These are phyloP conservation scores for Globisporangium echinulatum DNA, from an alignment of 352 stramenopile species.

Conservation along the genomic window DNA sequence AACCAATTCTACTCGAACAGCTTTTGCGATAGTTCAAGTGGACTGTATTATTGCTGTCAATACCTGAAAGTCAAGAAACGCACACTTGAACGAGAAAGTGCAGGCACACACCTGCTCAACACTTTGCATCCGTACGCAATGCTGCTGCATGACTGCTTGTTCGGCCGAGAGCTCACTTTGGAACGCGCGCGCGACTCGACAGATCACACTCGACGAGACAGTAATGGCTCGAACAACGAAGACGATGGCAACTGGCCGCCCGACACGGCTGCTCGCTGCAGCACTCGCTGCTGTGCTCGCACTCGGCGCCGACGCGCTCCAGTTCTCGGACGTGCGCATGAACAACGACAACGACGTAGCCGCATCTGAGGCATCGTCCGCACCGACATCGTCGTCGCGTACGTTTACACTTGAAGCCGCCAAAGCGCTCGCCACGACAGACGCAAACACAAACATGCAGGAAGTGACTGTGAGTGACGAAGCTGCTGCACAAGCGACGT, in stretches of 20 bases:
- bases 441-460: not conserved
- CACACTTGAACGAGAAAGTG: too few species aligned
- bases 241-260: not conserved
- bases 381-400: not conserved
- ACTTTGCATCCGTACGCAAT: too few species aligned
- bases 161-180: too few species aligned
- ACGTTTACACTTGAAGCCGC: conserved; percentile 7
- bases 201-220: not conserved
- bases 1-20: too few species aligned
- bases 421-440: not conserved
- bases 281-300: not conserved
- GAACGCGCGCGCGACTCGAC: not conserved
- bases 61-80: too few species aligned
- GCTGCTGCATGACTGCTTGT: too few species aligned
- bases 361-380: too few species aligned
- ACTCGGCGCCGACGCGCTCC: not conserved
- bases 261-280: not conserved
- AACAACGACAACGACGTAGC: not conserved
- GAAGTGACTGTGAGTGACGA: conserved; percentile 7
- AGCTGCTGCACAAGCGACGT: conserved; percentile 11
- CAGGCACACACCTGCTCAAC: too few species aligned
- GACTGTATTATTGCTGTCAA: too few species aligned
- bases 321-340: conserved; percentile 9
- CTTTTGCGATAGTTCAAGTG: too few species aligned
- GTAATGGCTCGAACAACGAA: not conserved